phyloP scores from a whole-genome alignment of 306 rosid species.

The Ormosia emarginata region DNA sequence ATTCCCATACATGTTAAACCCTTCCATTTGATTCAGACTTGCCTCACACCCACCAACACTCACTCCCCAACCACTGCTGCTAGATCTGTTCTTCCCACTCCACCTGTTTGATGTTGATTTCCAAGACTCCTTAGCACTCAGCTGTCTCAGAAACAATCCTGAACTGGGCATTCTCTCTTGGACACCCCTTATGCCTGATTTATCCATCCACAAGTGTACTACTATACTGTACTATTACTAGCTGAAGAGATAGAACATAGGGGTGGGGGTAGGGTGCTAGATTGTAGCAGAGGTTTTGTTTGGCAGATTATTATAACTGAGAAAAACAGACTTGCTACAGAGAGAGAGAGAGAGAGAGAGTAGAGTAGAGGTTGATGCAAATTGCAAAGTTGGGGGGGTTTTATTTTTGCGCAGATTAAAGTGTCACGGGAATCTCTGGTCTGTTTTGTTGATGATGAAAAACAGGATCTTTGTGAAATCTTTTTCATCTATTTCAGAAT shows the following conservation, averaged over 20 bases:
- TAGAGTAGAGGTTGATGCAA: constrained; percentile 18
- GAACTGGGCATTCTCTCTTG: constrained; percentile 45
- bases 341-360: not conserved
- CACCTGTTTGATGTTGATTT: constrained; percentile 66
- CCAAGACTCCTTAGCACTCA: constrained; percentile 62
- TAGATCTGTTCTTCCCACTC: constrained; percentile 40
- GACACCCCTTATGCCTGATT: not conserved
- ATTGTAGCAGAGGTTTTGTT: constrained; percentile 17
- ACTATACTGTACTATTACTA: constrained; percentile 1
- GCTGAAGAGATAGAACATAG: constrained; percentile 9
- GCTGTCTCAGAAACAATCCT: constrained; percentile 57
- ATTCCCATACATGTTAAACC: constrained; percentile 47
- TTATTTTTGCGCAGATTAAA: constrained; percentile 39
- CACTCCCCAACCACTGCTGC: constrained; percentile 7
- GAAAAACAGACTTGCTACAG: constrained; percentile 16
- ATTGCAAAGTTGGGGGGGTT: not conserved
- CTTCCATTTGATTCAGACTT: constrained; percentile 57
- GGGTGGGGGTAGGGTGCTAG: constrained; percentile 14
- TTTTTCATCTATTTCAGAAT: constrained; percentile 32
- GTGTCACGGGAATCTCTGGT: constrained; percentile 78
- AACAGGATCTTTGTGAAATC: constrained; percentile 31
- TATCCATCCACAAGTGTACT: not conserved
- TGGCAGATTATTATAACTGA: constrained; percentile 4
- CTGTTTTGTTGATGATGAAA: constrained; percentile 41
- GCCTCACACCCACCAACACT: constrained; percentile 31